Percentiles rank a stretch among this genome's conserved stretches.
Evolutionary conservation across 2,329 filamentous ascomycete species (phyloP).

Genomic region (Xylariaceae sp.): DNA sequence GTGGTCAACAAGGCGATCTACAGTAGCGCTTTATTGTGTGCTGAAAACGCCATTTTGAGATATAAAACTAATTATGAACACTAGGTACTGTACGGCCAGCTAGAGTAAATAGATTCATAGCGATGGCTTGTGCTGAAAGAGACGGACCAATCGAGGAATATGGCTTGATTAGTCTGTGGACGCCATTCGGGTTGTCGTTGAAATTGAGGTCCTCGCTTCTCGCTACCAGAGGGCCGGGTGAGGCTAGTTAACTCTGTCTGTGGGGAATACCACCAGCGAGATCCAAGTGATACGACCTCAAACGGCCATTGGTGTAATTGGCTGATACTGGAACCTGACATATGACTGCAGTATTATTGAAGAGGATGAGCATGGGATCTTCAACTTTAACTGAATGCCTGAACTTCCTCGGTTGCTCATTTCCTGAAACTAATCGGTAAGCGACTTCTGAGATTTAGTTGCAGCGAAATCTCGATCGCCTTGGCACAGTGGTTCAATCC

Average conservation of each 20-base stretch:
- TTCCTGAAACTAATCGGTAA: not conserved
- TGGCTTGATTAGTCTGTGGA: slow-evolving; percentile 16
- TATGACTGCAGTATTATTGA: slow-evolving; percentile 20
- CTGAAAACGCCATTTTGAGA: not conserved
- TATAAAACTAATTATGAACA: not conserved
- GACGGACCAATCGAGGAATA: not conserved
- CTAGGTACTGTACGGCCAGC: not conserved
- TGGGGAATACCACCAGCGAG: slow-evolving; percentile 26
- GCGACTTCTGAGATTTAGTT: not conserved
- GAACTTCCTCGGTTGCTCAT: not conserved
- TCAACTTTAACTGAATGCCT: not conserved
- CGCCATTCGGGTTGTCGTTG: slow-evolving; percentile 22
- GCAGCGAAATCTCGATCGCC: no score
- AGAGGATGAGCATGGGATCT: slow-evolving; percentile 26
- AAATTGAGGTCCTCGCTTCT: slow-evolving; percentile 27
- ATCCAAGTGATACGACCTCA: slow-evolving; percentile 25
- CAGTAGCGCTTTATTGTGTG: no score
- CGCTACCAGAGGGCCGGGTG: slow-evolving; percentile 29
- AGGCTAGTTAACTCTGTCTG: slow-evolving; percentile 29
- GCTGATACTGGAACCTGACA: slow-evolving; percentile 20
- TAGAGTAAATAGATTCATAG: not conserved
- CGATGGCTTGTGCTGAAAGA: not conserved
- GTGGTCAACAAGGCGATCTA: not conserved
- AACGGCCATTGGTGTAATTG: slow-evolving; percentile 17
- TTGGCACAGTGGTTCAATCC: not conserved